Base-by-base conservation (phyloP, 2,329 filamentous ascomycete genomes). In the Xylogone sp. region DNA sequence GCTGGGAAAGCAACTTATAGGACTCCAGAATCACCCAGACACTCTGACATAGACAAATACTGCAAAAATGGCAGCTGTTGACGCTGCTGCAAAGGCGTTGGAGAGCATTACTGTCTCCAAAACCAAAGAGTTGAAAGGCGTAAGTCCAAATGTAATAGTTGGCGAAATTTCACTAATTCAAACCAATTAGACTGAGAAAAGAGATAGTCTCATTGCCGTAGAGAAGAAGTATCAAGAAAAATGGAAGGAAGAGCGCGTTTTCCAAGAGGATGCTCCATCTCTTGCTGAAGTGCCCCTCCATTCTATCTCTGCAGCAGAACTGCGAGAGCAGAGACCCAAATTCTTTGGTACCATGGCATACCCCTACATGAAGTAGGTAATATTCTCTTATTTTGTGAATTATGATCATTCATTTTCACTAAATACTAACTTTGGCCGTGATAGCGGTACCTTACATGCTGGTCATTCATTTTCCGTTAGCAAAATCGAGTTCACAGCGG, bases 201-300 rank as follows among this genome's bases (percentile, higher is more conserved):
- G 91, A 68, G 90, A 96, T 65, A 81, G 85, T 47, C 77, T 96
- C 59, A 86, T 94, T 62, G 83, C 83, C 27, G 81, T 87, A 64
- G 93, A 97, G 75, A 95, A 94, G 75, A 91, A 91, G 68, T 97
- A 96, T 73, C 93, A 97, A 74, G 75, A 85, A 66, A 78, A 86
- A 81, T 96, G 90, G 90, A 82, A 86, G 65, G 77, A 88, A 53
- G 76, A 83, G 61, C 79, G 80, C 57, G 75, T 96, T 61, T 99
- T 97, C 79, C 81, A 97, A 71, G 80, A 86, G 62, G 77, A 97
- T 71, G 91, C 94, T 21, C 94, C 94, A 29, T 84, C 88, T 19
- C 83, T 84, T 48, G 73, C 79, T 57, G 91, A 97, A 61, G 81
- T 91, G 57, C 88, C 90, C 54, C 83, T 87, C 60, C 80, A 86